Evolutionary conservation across 805 yeast species (phyloP), one percentile per base, ranked within the genome.

Genomic region (Barnettozyma salicaria): DNA sequence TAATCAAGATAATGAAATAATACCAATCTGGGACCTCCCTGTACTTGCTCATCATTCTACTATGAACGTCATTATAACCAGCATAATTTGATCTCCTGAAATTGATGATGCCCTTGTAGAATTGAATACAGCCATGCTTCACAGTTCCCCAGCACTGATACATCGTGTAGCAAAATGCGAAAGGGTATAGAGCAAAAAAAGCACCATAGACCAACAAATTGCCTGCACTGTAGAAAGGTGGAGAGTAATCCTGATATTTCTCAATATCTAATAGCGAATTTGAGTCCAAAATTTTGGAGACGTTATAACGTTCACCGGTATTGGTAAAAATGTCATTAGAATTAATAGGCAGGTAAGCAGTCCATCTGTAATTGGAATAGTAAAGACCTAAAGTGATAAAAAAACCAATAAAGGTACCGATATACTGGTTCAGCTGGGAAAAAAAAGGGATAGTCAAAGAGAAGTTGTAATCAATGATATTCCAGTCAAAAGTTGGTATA

Each of bases 191-290:
- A 4, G 38, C 24, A 34, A 64, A 64, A 49, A 63, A 68, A 0
- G 77, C 70, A 14, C 83, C 82, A 49, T 76, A 78, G 16, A 66
- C 55, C 8, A 78, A 73, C 41, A 78, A 56, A 51, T 74, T 74
- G 2, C 78, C 83, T 6, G 86, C 84, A 20, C 75, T 53, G 50
- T 75, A 77, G 55, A 70, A 79, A 7, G 87, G 86, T 7, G 83
- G 80, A 1, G 84, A 80, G 43, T 76, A 71, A n/a, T 55, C 42
- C 38, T 63, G 60, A 51, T 77, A 78, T 46, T 68, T 70, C 3
- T 46, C 53, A 17, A 55, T 42, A 48, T 76, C 80, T 31, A 78
- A 65, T 13, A 53, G 46, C 40, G 67, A 68, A 13, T 70, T 54
- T 35, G 68, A 56, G 25, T 16, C n/a, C 29, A 78, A 51, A 13